Conservation (phyloP, 257 asterid genomes). For the Solanum habrochaites region DNA sequence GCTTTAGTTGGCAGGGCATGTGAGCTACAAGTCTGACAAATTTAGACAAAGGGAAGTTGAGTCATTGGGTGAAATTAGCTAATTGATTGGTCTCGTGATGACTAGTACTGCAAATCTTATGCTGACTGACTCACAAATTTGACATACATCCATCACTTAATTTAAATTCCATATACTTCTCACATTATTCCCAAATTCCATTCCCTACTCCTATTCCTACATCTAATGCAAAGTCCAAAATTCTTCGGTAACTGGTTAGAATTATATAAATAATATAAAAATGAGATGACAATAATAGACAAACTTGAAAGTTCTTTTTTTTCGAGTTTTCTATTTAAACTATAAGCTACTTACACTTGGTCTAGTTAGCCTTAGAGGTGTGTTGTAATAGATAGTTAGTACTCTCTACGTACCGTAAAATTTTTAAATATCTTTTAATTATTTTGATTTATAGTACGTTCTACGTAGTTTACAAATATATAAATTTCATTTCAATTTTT, state of each 20-base stretch:
- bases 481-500: too few relatives aligned
- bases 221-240: background rate
- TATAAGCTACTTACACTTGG: too few relatives aligned
- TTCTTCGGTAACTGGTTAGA: too few relatives aligned
- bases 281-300: background rate
- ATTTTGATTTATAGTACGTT: too few relatives aligned
- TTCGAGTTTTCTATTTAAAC: accelerated
- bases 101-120: background rate
- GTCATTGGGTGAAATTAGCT: background rate
- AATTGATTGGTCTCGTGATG: background rate
- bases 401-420: too few relatives aligned
- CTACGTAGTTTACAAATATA: too few relatives aligned
- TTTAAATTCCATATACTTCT: background rate
- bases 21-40: background rate
- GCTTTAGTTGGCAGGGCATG: background rate
- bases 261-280: too few relatives aligned
- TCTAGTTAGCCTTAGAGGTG: too few relatives aligned
- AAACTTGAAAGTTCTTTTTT: background rate
- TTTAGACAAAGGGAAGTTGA: background rate
- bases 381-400: too few relatives aligned
- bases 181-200: background rate
- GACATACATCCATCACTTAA: background rate
- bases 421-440: too few relatives aligned
- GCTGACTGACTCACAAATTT: background rate
- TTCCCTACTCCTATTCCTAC: background rate